phyloP scores from a whole-genome alignment of 176 grass and related monocot genomes.

The Triticum timopheevii region DNA sequence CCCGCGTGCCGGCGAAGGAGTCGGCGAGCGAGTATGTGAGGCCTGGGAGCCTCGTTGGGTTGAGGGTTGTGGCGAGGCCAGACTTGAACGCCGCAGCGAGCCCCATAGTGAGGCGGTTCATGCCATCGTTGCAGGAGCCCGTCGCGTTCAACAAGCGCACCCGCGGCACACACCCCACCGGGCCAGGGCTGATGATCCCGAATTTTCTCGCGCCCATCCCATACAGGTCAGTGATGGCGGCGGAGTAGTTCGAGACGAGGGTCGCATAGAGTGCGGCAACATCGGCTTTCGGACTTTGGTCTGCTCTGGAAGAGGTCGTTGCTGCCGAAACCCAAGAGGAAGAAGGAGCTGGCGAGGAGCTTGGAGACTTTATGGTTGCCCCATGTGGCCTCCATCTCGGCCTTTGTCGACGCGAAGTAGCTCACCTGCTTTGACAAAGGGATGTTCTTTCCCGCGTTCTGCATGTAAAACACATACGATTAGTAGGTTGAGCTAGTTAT shows the following conservation, averaged over 20 bases:
- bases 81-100: conserved; percentile 3
- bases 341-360: conserved; percentile 37
- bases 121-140: conserved; percentile 22
- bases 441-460: conserved; percentile 26
- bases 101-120: conserved; percentile 33
- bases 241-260: conserved; percentile 33
- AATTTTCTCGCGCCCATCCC: conserved; percentile 44
- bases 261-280: not conserved
- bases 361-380: not conserved
- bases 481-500: not conserved
- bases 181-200: conserved; percentile 31
- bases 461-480: not conserved
- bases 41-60: not conserved
- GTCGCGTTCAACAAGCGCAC: not conserved
- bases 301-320: conserved; percentile 37
- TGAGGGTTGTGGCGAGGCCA: not conserved
- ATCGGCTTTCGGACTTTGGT: not conserved
- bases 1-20: not conserved
- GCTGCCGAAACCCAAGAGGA: conserved; percentile 21
- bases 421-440: conserved; percentile 42
- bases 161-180: conserved; percentile 9
- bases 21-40: conserved; percentile 24
- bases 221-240: conserved; percentile 26
- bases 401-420: conserved; percentile 16
- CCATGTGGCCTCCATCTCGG: not conserved